Evolutionary conservation across 2,329 filamentous ascomycete species (phyloP).

Genomic region (Botrytis medusae): DNA sequence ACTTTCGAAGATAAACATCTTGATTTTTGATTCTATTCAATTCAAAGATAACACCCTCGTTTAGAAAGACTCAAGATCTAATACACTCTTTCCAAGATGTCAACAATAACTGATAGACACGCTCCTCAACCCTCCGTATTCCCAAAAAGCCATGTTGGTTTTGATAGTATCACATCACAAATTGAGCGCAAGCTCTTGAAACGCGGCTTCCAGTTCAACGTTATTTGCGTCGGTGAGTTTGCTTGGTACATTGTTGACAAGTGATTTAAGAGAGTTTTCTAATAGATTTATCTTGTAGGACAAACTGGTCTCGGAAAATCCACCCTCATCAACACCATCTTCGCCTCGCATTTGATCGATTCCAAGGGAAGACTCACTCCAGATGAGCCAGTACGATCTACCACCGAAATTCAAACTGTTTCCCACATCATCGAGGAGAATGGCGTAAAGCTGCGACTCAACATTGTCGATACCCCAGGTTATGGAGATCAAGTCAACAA

Average conservation of each 20-base stretch:
- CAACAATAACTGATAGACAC: constrained; percentile 39
- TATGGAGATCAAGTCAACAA: constrained; percentile 99
- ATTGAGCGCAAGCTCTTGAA: constrained; percentile 99
- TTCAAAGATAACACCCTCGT: constrained; percentile 11
- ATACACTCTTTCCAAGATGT: constrained; percentile 34
- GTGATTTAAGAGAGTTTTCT: constrained; percentile 25
- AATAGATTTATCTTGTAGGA: constrained; percentile 53
- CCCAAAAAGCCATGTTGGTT: constrained; percentile 98
- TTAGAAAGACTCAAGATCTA: constrained; percentile 18
- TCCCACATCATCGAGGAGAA: constrained; percentile 99
- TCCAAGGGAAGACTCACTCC: constrained; percentile 94
- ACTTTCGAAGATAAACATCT: constrained; percentile 19
- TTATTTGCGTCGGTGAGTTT: constrained; percentile 94
- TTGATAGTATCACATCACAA: constrained; percentile 99
- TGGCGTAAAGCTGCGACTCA: constrained; percentile 91
- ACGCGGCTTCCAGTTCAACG: constrained; percentile 99
- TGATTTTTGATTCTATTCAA: constrained; percentile 13
- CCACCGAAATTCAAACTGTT: constrained; percentile 96
- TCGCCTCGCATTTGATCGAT: constrained; percentile 98
- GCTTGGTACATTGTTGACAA: not conserved
- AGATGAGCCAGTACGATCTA: constrained; percentile 89
- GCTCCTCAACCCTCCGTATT: constrained; percentile 52
- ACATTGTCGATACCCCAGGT: constrained; percentile 98
- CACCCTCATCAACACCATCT: constrained; percentile 99
- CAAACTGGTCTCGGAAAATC: constrained; percentile 99